Conservation (phyloP, 2,329 filamentous ascomycete genomes). For the Fusarium poae region DNA sequence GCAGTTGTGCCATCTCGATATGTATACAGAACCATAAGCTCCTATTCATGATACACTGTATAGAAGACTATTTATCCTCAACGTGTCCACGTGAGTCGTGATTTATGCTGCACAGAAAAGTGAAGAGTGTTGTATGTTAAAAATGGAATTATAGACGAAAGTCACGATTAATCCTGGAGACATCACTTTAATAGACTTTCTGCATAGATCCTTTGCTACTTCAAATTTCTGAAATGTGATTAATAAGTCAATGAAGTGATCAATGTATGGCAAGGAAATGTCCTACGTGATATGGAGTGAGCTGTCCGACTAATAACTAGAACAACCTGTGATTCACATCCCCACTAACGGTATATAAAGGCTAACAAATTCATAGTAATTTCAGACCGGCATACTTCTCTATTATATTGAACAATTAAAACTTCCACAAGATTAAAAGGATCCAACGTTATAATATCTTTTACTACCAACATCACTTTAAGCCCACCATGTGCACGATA, state of each 20-base stretch:
- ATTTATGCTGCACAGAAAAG: accelerated
- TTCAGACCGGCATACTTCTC: not conserved
- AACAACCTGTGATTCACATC: not conserved
- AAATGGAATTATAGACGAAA: not conserved
- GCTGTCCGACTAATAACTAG: not conserved
- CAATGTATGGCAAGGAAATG: not conserved
- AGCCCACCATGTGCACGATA: not conserved
- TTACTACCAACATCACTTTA: accelerated
- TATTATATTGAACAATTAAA: not conserved
- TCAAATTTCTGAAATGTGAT: no score
- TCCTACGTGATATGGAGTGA: no score
- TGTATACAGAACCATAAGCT: accelerated
- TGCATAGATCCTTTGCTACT: accelerated
- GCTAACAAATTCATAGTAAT: accelerated
- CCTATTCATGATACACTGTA: accelerated
- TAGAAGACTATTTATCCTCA: accelerated
- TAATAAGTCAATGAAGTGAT: no score
- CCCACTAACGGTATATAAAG: not conserved
- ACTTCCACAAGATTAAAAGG: no score
- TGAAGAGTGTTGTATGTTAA: not conserved
- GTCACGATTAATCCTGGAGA: not conserved
- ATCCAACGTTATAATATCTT: not conserved
- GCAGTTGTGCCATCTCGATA: not conserved
- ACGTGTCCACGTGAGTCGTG: no score
- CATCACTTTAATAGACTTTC: not conserved